Evolutionary conservation across 192 early-diverging fungal genomes (phyloP).

Genomic region (Backusella tuberculispora): DNA sequence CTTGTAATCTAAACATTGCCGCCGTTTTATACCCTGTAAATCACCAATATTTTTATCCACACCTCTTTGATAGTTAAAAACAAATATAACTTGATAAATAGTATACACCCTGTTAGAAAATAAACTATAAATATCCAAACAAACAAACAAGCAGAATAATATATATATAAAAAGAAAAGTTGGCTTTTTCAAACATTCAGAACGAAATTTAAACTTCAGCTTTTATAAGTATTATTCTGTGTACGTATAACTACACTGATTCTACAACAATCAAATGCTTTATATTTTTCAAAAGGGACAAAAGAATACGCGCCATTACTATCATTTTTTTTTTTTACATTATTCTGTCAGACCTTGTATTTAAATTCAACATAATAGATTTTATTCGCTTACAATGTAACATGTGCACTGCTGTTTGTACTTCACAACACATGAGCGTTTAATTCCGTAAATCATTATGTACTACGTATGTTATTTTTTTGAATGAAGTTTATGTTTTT

Average conservation of each 20-base stretch:
- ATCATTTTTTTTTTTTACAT: too few relatives aligned
- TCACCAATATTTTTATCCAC: background rate
- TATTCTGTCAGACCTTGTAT: constrained; percentile 3
- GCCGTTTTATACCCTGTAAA: constrained; percentile 2
- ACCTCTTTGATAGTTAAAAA: background rate
- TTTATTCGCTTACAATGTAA: background rate
- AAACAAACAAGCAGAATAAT: background rate
- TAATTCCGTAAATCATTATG: background rate
- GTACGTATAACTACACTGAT: too few relatives aligned
- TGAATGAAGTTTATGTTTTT: background rate
- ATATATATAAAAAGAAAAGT: background rate
- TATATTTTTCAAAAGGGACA: background rate
- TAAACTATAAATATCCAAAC: constrained; percentile 10
- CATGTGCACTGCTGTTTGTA: background rate
- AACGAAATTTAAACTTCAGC: too few relatives aligned
- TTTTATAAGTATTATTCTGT: too few relatives aligned
- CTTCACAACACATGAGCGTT: background rate
- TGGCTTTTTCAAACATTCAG: background rate
- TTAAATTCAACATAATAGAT: background rate
- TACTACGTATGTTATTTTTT: background rate
- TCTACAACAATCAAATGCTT: background rate
- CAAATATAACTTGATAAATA: background rate
- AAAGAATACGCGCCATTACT: background rate
- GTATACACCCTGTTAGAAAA: background rate
- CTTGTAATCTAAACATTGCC: background rate